phyloP scores from a whole-genome alignment of 176 grass and related monocot genomes.

The Oryza nivara region DNA sequence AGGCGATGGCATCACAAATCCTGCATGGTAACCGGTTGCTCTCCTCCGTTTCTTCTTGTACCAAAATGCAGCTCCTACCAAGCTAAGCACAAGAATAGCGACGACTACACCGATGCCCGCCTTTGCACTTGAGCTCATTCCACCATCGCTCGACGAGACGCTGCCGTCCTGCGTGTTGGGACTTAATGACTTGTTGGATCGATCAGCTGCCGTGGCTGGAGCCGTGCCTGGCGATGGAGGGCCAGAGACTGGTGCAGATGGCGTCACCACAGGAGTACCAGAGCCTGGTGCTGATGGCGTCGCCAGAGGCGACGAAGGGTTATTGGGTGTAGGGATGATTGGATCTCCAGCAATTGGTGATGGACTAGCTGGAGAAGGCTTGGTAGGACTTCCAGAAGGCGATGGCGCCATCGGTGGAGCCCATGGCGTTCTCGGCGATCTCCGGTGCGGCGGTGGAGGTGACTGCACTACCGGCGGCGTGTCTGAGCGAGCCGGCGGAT shows the following conservation, averaged over 20 bases:
- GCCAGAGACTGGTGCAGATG: constrained; percentile 24
- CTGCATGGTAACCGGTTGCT: constrained; percentile 62
- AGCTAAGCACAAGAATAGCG: constrained; percentile 60
- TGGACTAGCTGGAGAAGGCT: constrained; percentile 46
- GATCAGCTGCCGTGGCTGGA: constrained; percentile 12
- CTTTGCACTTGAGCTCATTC: constrained; percentile 43
- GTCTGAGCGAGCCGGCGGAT: constrained; percentile 41
- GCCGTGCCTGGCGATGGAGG: background rate
- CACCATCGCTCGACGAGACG: background rate
- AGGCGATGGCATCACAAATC: constrained; percentile 75
- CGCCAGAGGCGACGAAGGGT: background rate
- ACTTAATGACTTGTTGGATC: constrained; percentile 29
- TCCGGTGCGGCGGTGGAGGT: constrained; percentile 43
- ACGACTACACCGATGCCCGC: constrained; percentile 51
- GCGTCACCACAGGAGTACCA: background rate
- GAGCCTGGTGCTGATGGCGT: constrained; percentile 24
- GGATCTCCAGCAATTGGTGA: constrained; percentile 43
- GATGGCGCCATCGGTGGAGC: constrained; percentile 32
- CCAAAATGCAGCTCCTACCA: constrained; percentile 58
- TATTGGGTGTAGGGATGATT: constrained; percentile 22
- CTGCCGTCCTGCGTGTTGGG: background rate
- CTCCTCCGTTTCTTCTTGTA: constrained; percentile 74
- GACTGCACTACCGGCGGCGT: constrained; percentile 32
- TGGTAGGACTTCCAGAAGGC: constrained; percentile 43
- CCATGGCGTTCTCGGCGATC: constrained; percentile 35